These are phyloP conservation scores for Cymodocea nodosa DNA, from an alignment of 116 monocot genomes.

Conservation along the genomic window DNA sequence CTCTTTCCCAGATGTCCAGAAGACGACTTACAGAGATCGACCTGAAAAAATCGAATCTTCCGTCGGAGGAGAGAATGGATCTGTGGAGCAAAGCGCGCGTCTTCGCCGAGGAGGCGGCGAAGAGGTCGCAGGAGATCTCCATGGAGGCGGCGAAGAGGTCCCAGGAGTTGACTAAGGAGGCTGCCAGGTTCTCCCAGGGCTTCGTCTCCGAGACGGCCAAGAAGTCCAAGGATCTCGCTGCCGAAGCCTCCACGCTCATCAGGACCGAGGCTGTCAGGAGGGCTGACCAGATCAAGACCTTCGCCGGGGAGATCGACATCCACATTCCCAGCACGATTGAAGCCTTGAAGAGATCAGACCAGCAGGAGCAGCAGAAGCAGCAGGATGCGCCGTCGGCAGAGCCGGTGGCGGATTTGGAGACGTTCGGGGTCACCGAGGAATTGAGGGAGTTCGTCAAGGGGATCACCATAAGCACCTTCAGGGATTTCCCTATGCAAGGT, in stretches of 20 bases:
- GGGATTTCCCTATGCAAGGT: conserved; percentile 92
- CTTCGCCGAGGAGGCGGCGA: conserved; percentile 91
- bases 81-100: conserved; percentile 65
- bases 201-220: conserved; percentile 69
- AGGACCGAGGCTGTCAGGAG: conserved; percentile 30
- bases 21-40: too few species aligned
- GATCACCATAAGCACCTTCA: conserved; percentile 71
- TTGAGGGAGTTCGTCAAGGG: conserved; percentile 92
- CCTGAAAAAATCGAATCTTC: too few species aligned
- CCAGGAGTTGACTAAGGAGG: conserved; percentile 46
- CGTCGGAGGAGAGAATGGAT: conserved; percentile 25
- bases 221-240: conserved; percentile 26
- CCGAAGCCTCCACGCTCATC: conserved; percentile 13
- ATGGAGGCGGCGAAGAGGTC: conserved; percentile 48
- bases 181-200: conserved; percentile 54
- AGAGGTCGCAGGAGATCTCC: conserved; percentile 70
- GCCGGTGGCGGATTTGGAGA: conserved; percentile 31
- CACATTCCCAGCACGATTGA: conserved; percentile 25
- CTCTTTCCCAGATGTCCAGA: too few species aligned
- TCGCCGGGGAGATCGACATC: conserved; percentile 41
- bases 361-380: conserved; percentile 4
- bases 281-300: conserved; percentile 68
- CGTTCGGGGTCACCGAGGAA: conserved; percentile 77
- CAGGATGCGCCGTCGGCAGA: not conserved
- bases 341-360: not conserved